Evolutionary conservation across 441 rosid species (phyloP), one percentile per base, ranked within the genome.

Genomic region (Viola pubescens): DNA sequence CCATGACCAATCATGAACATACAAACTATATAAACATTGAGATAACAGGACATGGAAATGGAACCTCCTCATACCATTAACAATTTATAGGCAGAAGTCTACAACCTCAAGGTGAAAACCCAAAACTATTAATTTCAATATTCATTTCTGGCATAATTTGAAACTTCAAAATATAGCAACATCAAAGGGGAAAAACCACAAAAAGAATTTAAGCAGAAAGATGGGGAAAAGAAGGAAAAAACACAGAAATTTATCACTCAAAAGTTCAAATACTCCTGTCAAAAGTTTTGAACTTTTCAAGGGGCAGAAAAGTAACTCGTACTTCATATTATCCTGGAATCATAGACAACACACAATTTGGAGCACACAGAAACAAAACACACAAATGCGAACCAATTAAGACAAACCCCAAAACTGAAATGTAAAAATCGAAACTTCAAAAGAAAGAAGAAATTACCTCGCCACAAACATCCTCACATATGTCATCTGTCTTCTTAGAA

Each of bases 401-500:
- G 58, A 50, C 7, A 52, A 48, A 59, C 0, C 57, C 7, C 56
- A 19, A 19, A 40, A 2, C 9, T n/a, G 54, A 50, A 39, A 37
- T 50, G 56, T 3, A 48, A 68, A 66, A 75, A 40, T 7, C 4
- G 11, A 55, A 66, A 50, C 8, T 19, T 42, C 9, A 2, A 37
- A 37, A 46, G 56, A 6, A 53, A 62, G 41, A 51, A 9, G 55
- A 59, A 54, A 52, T 16, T 71, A 88, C 96, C 92, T 86, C 74
- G 61, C 95, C 95, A 66, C 92, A 86, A 62, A 86, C 90, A 48
- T 83, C 75, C 59, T 79, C 84, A 65, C 87, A 84, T 4, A 84
- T 72, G 76, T 78, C 94, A 73, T 88, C 98, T 50, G 92, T 80
- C 72, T 83, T 91, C 86, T 91, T 91, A 49, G 88, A 91, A 81